Percentiles rank a stretch among this genome's conserved stretches.
Evolutionary conservation across 106 monocot genomes (phyloP).

Genomic region (Allium cepa): DNA sequence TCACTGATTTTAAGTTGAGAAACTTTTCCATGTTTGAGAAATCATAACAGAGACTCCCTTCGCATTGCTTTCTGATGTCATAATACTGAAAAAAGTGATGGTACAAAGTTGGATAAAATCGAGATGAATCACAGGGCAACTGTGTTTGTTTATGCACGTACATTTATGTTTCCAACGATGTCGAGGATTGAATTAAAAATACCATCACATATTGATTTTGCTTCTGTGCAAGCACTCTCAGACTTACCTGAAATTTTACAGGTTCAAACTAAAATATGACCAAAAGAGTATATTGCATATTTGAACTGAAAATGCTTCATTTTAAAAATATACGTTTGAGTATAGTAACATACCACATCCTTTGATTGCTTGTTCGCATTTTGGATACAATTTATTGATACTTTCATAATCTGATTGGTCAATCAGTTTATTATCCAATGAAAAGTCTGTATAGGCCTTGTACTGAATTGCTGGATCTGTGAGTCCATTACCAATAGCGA

Average conservation of each 20-base stretch:
- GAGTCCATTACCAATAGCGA: slow-evolving; percentile 95
- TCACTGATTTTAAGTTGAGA: slow-evolving; percentile 55
- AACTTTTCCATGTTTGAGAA: slow-evolving; percentile 92
- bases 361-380: slow-evolving; percentile 68
- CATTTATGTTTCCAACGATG: too few species aligned
- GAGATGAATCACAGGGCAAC: too few species aligned
- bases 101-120: neutral
- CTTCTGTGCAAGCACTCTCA: too few species aligned
- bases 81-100: slow-evolving; percentile 42
- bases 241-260: too few species aligned
- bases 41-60: slow-evolving; percentile 77
- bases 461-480: slow-evolving; percentile 96
- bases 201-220: too few species aligned
- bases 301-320: too few species aligned
- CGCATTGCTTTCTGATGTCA: slow-evolving; percentile 75
- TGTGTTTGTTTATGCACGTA: too few species aligned
- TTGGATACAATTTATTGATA: slow-evolving; percentile 60
- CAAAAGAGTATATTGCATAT: too few species aligned
- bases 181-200: too few species aligned
- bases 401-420: slow-evolving; percentile 2
- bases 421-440: slow-evolving; percentile 65
- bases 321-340: too few species aligned
- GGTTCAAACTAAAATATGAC: too few species aligned
- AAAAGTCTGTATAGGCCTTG: slow-evolving; percentile 86
- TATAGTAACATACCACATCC: slow-evolving; percentile 42